phyloP scores from a whole-genome alignment of 129 eudicot genomes.

The Helichrysum umbraculigerum region DNA sequence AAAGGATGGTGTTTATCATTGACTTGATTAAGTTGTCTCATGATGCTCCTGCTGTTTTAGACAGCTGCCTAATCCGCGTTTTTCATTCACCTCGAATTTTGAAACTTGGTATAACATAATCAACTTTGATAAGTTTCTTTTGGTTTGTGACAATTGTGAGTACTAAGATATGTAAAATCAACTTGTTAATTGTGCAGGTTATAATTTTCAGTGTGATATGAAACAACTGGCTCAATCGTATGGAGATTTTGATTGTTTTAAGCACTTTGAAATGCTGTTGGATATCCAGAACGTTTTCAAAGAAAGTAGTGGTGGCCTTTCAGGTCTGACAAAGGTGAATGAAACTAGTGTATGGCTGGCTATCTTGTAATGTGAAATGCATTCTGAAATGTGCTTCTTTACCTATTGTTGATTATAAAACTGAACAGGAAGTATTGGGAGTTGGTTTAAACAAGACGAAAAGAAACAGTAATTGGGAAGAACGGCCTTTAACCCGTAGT shows the following conservation, averaged over 20 bases:
- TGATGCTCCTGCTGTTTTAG: slow-evolving; percentile 64
- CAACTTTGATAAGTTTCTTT: background rate
- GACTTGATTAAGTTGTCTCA: slow-evolving; percentile 77
- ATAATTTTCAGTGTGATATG: slow-evolving; percentile 87
- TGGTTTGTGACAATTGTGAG: slow-evolving; percentile 8
- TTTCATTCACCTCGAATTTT: slow-evolving; percentile 80
- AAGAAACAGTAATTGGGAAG: slow-evolving; percentile 97
- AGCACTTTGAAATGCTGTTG: slow-evolving; percentile 88
- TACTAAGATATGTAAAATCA: background rate
- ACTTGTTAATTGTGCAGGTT: slow-evolving; percentile 50
- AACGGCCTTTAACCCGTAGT: slow-evolving; percentile 72
- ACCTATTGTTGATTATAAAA: slow-evolving; percentile 7
- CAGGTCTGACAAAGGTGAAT: slow-evolving; percentile 82
- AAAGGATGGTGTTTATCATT: slow-evolving; percentile 73
- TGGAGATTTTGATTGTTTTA: slow-evolving; percentile 65
- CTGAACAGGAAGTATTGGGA: slow-evolving; percentile 76
- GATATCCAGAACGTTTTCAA: slow-evolving; percentile 91
- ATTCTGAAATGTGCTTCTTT: background rate
- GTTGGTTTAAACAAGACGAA: slow-evolving; percentile 88
- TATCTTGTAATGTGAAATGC: background rate
- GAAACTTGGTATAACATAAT: slow-evolving; percentile 73
- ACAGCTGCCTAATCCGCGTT: slow-evolving; percentile 75
- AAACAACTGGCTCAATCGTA: slow-evolving; percentile 79
- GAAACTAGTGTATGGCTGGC: background rate
- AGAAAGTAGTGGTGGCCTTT: slow-evolving; percentile 83